Base-by-base conservation (phyloP, 108 stramenopile genomes). In the Fragilaria crotonensis region DNA sequence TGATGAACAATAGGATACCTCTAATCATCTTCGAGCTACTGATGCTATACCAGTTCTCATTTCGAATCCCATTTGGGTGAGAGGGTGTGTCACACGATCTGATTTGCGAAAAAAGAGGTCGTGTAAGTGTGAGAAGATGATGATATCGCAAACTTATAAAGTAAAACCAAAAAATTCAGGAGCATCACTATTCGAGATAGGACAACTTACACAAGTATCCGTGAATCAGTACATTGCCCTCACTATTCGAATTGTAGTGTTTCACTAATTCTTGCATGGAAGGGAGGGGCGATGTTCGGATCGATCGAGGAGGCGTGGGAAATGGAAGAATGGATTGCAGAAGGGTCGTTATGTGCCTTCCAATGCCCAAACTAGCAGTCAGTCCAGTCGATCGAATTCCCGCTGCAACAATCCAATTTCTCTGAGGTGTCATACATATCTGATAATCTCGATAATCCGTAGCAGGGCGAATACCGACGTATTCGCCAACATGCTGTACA, bases 381-480 rank as follows among this genome's bases (percentile, higher is more conserved):
- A 88, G 61, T 0, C 90, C 90, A 29, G 90, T 93, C 7, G 81
- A 83, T 18, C 90, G 73, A 26, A 93, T 88, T 18, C 85, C 78
- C 17, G 83, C 90, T 5, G 79, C 87, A 19, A 75, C 79, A 33
- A 93, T 63, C 67, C 83, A 89, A 21, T 55, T 27, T n/a, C 59
- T 36, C 9, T 57, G 23, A 17, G 76, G 58, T 17, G 45, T 20
- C 29, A 76, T 26, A 28, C 68, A 68, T 32, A 92, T 83, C 52
- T 93, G 85, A 62, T 87, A 88, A 71, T 89, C 87, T 27, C 85
- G 71, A 23, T 81, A 67, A 28, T 80, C 54, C 11, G 83, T 83
- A 21, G 80, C 87, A 7, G 90, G 90, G 41, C 90, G 75, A 25
- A 93, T 77, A 0, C 90, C 90, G 2, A 81, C 85, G 65, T 88